Conservation (phyloP, 2,329 filamentous ascomycete species). For the Sporothrix variecibatus region DNA sequence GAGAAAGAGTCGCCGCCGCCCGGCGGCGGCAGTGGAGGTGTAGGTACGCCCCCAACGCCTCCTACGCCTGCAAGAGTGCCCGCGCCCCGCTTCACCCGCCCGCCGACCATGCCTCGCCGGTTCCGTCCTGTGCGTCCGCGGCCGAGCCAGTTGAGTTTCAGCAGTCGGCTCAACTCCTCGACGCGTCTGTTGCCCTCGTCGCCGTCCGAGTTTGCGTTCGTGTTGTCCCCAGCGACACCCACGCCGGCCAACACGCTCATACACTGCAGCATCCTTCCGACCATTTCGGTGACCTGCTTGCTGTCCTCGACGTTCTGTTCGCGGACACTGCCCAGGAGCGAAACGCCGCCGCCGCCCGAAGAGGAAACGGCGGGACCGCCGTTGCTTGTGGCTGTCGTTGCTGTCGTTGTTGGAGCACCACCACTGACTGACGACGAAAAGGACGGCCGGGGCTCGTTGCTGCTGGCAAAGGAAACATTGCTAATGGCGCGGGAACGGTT, state of each 20-base stretch:
- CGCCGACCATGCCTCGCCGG: slow-evolving; percentile 83
- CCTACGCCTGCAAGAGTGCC: slow-evolving; percentile 31
- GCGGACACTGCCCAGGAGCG: slow-evolving; percentile 43
- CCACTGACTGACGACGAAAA: slow-evolving; percentile 37
- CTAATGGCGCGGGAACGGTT: slow-evolving; percentile 78
- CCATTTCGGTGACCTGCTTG: slow-evolving; percentile 86
- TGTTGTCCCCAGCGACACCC: slow-evolving; percentile 41
- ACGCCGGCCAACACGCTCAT: slow-evolving; percentile 81
- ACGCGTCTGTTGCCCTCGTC: slow-evolving; percentile 78
- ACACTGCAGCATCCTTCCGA: slow-evolving; percentile 94
- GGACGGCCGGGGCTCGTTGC: slow-evolving; percentile 49
- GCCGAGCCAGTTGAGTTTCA: slow-evolving; percentile 97
- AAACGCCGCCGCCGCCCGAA: slow-evolving; percentile 16
- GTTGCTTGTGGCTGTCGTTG: neutral
- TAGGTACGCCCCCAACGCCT: neutral
- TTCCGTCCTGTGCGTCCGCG: slow-evolving; percentile 87
- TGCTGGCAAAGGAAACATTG: slow-evolving; percentile 71
- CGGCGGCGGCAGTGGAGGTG: neutral
- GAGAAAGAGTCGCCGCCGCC: slow-evolving; percentile 7
- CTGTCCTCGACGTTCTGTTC: slow-evolving; percentile 67
- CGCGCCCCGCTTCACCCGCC: slow-evolving; percentile 51
- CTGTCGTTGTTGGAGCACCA: slow-evolving; percentile 35
- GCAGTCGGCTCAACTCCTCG: slow-evolving; percentile 77
- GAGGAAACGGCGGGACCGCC: slow-evolving; percentile 27
- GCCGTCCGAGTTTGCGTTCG: slow-evolving; percentile 47